A percentile compares a stretch with the other conserved stretches of the same genome.
Conservation (phyloP, 495 filamentous ascomycete species). For the Hypoxylon fuscum region DNA sequence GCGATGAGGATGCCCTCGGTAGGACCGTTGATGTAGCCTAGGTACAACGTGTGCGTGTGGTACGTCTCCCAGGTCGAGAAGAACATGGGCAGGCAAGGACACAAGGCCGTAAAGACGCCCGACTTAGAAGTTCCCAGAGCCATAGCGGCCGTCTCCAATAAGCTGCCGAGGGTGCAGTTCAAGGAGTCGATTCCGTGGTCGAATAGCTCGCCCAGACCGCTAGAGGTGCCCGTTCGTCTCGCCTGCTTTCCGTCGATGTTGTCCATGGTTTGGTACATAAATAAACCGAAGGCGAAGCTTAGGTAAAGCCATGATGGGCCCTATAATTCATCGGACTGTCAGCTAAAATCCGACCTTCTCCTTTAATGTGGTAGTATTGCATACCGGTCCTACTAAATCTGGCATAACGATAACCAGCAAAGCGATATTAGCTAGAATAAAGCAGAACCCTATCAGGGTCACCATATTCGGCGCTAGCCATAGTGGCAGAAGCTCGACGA, state of each 20-base stretch:
- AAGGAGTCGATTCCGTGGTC: slow-evolving; percentile 98
- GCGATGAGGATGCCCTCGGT: slow-evolving; percentile 95
- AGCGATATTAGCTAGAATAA: slow-evolving; percentile 86
- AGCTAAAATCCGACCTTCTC: slow-evolving; percentile 14
- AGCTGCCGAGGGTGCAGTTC: slow-evolving; percentile 91
- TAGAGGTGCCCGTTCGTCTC: slow-evolving; percentile 91
- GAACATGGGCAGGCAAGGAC: slow-evolving; percentile 96
- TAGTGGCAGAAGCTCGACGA: slow-evolving; percentile 89
- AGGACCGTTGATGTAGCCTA: slow-evolving; percentile 96
- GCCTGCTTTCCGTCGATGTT: slow-evolving; percentile 99
- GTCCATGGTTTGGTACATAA: slow-evolving; percentile 99
- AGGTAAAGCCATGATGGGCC: slow-evolving; percentile 93
- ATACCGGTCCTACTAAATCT: slow-evolving; percentile 89
- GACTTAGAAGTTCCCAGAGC: slow-evolving; percentile 81
- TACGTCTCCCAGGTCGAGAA: slow-evolving; percentile 99
- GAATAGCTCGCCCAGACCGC: slow-evolving; percentile 93
- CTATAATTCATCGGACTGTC: slow-evolving; percentile 49
- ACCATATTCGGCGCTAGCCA: slow-evolving; percentile 99
- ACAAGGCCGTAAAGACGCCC: slow-evolving; percentile 89
- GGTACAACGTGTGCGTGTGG: slow-evolving; percentile 96
- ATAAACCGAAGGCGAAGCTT: slow-evolving; percentile 91
- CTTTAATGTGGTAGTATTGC: slow-evolving; percentile 34
- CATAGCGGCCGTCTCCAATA: slow-evolving; percentile 91
- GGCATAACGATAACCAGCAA: slow-evolving; percentile 85
- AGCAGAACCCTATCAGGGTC: slow-evolving; percentile 93